Percentiles rank a stretch among this genome's conserved stretches.
phyloP scores from a whole-genome alignment of 2,329 filamentous ascomycete genomes.

The Aspergillus ochraceoroseus region DNA sequence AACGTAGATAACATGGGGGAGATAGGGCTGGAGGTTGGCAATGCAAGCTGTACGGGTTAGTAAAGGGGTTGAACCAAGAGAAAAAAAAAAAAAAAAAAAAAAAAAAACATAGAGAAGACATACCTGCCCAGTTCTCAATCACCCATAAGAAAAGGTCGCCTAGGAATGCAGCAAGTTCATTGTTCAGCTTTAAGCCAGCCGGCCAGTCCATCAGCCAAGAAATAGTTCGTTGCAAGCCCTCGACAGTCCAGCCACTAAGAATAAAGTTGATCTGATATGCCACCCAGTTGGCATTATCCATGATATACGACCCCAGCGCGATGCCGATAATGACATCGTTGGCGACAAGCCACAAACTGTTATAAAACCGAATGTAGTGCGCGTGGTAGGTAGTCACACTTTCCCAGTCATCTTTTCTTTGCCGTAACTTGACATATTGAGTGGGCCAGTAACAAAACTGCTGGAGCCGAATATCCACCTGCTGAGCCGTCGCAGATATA shows the following conservation, averaged over 20 bases:
- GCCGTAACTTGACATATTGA: conserved; percentile 87
- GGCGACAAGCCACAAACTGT: conserved; percentile 94
- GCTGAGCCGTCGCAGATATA: conserved; percentile 91
- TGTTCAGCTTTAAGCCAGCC: conserved; percentile 90
- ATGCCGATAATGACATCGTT: conserved; percentile 99
- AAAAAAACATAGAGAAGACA: conserved; percentile 19
- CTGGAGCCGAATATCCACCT: conserved; percentile 92
- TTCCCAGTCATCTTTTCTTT: conserved; percentile 86
- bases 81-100: too few species aligned
- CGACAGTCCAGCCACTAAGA: conserved; percentile 76
- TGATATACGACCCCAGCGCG: conserved; percentile 90
- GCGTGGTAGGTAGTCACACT: conserved; percentile 93
- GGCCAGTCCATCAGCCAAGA: conserved; percentile 95
- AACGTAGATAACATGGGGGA: conserved; percentile 85
- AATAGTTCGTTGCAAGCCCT: conserved; percentile 82
- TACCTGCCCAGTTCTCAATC: conserved; percentile 94
- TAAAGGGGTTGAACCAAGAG: too few species aligned
- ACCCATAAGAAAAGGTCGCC: conserved; percentile 97
- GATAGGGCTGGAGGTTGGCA: conserved; percentile 65
- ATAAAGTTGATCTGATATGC: conserved; percentile 72
- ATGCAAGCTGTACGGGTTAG: conserved; percentile 58
- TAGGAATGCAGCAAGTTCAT: conserved; percentile 85
- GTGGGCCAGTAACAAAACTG: conserved; percentile 99
- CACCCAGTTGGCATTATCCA: conserved; percentile 85
- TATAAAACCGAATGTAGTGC: conserved; percentile 98